Evolutionary conservation across 345 rosid genomes (phyloP).

Genomic region (Rhodomyrtus tomentosa): DNA sequence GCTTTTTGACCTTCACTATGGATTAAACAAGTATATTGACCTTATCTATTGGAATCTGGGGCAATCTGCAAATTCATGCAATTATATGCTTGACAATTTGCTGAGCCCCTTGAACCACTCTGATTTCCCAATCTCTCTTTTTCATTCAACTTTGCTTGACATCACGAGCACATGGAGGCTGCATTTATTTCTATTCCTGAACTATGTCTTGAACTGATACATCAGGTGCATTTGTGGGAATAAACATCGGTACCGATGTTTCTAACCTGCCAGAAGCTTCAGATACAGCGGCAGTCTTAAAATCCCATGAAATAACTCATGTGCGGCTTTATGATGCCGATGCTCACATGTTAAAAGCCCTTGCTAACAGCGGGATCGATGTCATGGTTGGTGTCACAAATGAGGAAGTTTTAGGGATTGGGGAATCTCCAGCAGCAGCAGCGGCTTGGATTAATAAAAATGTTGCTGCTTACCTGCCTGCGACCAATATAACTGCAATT

Average conservation of each 20-base stretch:
- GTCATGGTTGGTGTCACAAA: conserved; percentile 80
- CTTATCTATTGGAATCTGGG: background rate
- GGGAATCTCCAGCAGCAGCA: conserved; percentile 67
- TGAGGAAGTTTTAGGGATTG: conserved; percentile 69
- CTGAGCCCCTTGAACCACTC: background rate
- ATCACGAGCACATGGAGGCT: background rate
- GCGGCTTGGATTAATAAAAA: conserved; percentile 85
- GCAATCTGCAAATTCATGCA: background rate
- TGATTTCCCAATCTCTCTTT: background rate
- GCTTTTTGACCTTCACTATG: background rate
- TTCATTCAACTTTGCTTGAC: background rate
- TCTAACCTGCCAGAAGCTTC: conserved; percentile 67
- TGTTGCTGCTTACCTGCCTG: conserved; percentile 69
- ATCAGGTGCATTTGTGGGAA: conserved; percentile 72
- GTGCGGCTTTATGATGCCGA: conserved; percentile 85
- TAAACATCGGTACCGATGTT: conserved; percentile 82
- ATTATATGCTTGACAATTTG: background rate
- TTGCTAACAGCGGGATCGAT: conserved; percentile 63
- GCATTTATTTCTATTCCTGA: background rate
- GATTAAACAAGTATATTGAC: background rate
- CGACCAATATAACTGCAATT: conserved; percentile 84
- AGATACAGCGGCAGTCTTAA: conserved; percentile 43
- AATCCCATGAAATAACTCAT: conserved; percentile 59
- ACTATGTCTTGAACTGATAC: background rate
- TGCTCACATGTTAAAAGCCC: conserved; percentile 78